Base-by-base conservation (phyloP, 2,329 filamentous ascomycete species). In the Trichoderma sp. region DNA sequence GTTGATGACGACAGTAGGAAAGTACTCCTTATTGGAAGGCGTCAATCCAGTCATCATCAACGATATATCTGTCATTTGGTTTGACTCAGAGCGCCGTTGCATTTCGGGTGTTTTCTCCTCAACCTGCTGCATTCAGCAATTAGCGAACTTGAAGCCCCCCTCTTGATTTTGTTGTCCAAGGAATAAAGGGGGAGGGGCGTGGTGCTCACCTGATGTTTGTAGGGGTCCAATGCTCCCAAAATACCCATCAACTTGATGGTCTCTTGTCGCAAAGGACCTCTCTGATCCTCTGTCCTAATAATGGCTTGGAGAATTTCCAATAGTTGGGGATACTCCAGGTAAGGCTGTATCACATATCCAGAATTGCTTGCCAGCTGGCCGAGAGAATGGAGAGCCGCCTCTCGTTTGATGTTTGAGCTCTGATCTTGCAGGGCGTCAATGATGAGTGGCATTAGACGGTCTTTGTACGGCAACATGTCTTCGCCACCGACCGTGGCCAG, bases 231-330 rank as follows among this genome's bases (percentile, higher is more conserved):
- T 48, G 95, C 95, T 70, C 95, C 95, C 15, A 99, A 84, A 52
- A 97, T 97, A 73, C 95, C 95, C 85, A 99, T 93, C 22, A 99
- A 81, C 74, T 97, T 97, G 74, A 99, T 97, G 0, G 95, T 97
- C 78, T 98, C 94, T 71, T 95, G 93, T 52, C 95, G 87, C 37
- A 99, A 82, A 17, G 91, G 88, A 0, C 93, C 93, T 65, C 93
- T 90, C 70, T 94, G 92, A 2, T 87, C 85, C 78, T 99, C 96
- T 6, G 92, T 92, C 73, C 96, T 92, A 73, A 98, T 95, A 72
- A 99, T 97, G 72, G 91, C 92, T 76, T 97, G 94, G 12, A 99
- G 82, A 32, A 98, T 92, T 69, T 95, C 93, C 58, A 99, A 88
- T 9, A 99, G 86, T 76, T 97, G 91, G 0, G 96, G 95, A 73